A percentile compares a stretch with the other conserved stretches of the same genome.
These are phyloP conservation scores for Ilyonectria destructans DNA, from an alignment of 2,329 filamentous ascomycete genomes.

Conservation along the genomic window DNA sequence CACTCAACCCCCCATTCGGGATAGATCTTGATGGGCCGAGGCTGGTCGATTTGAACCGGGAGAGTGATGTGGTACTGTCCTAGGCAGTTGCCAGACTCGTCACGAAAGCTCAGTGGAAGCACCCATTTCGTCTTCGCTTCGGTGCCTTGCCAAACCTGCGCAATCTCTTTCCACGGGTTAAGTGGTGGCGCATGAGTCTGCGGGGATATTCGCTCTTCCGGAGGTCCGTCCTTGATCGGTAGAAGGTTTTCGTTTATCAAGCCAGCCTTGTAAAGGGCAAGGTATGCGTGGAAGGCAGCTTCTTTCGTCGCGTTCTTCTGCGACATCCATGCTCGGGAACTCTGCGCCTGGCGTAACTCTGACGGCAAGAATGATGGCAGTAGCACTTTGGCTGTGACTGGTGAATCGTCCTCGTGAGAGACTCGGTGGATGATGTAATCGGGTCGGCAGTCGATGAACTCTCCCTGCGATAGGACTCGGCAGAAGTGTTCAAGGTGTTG, in stretches of 20 bases:
- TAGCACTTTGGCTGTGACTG: slow-evolving; percentile 73
- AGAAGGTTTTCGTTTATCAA: slow-evolving; percentile 86
- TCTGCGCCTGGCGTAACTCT: slow-evolving; percentile 48
- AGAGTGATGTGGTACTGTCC: slow-evolving; percentile 62
- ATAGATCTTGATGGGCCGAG: slow-evolving; percentile 59
- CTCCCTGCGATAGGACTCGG: slow-evolving; percentile 68
- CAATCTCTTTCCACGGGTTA: slow-evolving; percentile 65
- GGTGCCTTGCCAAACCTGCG: slow-evolving; percentile 58
- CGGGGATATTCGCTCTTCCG: slow-evolving; percentile 55
- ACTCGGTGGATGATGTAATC: slow-evolving; percentile 74
- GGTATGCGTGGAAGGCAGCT: slow-evolving; percentile 86
- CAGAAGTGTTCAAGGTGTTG: slow-evolving; percentile 90
- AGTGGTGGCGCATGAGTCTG: slow-evolving; percentile 57
- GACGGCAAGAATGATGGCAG: slow-evolving; percentile 80
- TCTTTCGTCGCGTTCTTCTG: slow-evolving; percentile 84
- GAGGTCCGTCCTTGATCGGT: slow-evolving; percentile 68
- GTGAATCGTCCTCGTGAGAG: slow-evolving; percentile 46
- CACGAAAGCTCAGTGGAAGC: slow-evolving; percentile 54
- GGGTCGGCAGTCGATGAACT: slow-evolving; percentile 77
- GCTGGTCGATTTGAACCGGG: slow-evolving; percentile 59
- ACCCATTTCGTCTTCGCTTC: slow-evolving; percentile 40
- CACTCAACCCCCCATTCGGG: slow-evolving; percentile 57
- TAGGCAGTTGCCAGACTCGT: slow-evolving; percentile 50
- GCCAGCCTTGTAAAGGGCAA: slow-evolving; percentile 77
- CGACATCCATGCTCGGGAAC: slow-evolving; percentile 72